phyloP scores from a whole-genome alignment of 2,329 filamentous ascomycete species.

The Epichloe scottii region DNA sequence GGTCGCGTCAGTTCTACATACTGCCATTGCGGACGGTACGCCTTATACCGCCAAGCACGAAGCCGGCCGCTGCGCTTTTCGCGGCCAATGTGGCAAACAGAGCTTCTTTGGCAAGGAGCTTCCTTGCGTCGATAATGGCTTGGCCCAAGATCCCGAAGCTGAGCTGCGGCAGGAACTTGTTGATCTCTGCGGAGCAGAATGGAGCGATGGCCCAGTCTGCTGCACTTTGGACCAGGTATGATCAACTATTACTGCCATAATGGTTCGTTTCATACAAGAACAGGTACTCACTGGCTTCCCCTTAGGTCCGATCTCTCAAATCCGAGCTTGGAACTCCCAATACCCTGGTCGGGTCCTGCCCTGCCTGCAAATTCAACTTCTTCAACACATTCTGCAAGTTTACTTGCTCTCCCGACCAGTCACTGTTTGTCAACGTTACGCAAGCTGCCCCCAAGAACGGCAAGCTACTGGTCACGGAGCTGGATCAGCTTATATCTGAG shows the following conservation, averaged over 20 bases:
- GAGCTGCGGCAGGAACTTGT: conserved; percentile 67
- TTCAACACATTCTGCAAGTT: conserved; percentile 98
- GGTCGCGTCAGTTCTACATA: conserved; percentile 18
- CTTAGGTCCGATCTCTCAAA: conserved; percentile 63
- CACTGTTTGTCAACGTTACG: conserved; percentile 88
- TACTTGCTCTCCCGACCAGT: conserved; percentile 94
- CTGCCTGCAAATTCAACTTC: conserved; percentile 96
- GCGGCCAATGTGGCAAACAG: conserved; percentile 84
- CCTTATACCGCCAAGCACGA: conserved; percentile 56
- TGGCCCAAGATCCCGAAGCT: conserved; percentile 61
- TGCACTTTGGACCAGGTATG: conserved; percentile 68
- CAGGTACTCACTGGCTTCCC: neutral
- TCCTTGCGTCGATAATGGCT: conserved; percentile 83
- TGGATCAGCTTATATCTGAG: conserved; percentile 80
- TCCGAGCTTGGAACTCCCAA: conserved; percentile 79
- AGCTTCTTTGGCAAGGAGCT: conserved; percentile 81
- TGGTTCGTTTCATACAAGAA: neutral
- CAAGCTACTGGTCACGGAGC: conserved; percentile 62
- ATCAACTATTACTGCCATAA: conserved; percentile 4
- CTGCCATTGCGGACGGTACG: conserved; percentile 13
- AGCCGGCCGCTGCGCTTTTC: conserved; percentile 75
- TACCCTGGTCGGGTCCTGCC: conserved; percentile 82
- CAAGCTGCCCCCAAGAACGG: conserved; percentile 48
- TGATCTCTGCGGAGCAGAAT: conserved; percentile 75
- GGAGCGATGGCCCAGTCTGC: conserved; percentile 74